Evolutionary conservation across 495 filamentous ascomycete genomes (phyloP).

Genomic region (Sphaerosporella brunnea): DNA sequence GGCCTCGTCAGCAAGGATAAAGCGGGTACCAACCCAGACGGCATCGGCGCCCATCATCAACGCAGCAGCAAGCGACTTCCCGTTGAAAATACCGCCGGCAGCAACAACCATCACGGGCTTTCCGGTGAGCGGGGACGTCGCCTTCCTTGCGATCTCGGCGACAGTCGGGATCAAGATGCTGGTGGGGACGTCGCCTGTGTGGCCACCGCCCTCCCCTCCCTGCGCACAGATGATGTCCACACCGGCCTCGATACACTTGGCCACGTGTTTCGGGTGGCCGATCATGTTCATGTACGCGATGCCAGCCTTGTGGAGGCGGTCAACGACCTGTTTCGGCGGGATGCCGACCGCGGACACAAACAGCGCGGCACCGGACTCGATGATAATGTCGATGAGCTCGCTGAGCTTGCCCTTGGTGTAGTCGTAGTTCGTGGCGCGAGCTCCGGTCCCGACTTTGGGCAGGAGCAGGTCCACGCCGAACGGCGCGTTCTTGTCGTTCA

Average conservation of each 20-base stretch:
- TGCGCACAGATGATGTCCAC: slow-evolving; percentile 86
- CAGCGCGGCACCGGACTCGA: slow-evolving; percentile 72
- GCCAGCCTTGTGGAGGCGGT: slow-evolving; percentile 68
- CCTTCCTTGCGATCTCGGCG: slow-evolving; percentile 58
- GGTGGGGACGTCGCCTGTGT: slow-evolving; percentile 81
- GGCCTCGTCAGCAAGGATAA: slow-evolving; percentile 84
- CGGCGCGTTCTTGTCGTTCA: slow-evolving; percentile 90
- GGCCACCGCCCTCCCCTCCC: slow-evolving; percentile 79
- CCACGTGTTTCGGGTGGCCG: slow-evolving; percentile 95
- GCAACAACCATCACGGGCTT: slow-evolving; percentile 76
- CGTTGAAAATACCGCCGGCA: slow-evolving; percentile 87
- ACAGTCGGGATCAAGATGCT: slow-evolving; percentile 81
- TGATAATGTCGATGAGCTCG: slow-evolving; percentile 78
- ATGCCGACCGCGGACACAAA: slow-evolving; percentile 97
- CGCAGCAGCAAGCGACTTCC: slow-evolving; percentile 70
- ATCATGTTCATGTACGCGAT: slow-evolving; percentile 99
- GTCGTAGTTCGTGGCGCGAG: slow-evolving; percentile 71
- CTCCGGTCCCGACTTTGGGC: slow-evolving; percentile 83
- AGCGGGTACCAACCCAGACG: slow-evolving; percentile 94
- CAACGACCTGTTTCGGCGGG: slow-evolving; percentile 72
- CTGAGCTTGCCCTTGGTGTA: slow-evolving; percentile 98
- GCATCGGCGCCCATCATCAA: slow-evolving; percentile 82
- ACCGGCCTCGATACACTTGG: slow-evolving; percentile 78
- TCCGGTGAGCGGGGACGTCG: slow-evolving; percentile 75
- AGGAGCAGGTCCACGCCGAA: slow-evolving; percentile 93